Base-by-base conservation (phyloP, 306 rosid species). In the Malus sieversii region DNA sequence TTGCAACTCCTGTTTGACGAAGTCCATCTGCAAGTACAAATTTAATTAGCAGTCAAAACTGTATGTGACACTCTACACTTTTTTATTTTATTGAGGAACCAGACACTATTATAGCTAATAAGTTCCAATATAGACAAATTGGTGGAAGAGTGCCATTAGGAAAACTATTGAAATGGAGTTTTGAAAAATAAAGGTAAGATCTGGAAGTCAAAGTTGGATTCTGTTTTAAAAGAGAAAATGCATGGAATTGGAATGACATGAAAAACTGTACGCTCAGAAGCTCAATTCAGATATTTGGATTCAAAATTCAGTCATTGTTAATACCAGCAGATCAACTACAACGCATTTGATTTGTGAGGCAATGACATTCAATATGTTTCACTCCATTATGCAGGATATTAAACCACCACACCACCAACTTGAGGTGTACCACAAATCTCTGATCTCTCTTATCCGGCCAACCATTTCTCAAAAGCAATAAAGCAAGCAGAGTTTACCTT, bases 1-100 rank as follows among this genome's bases (percentile, higher is more conserved):
- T 64, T 78, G 88, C 79, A 90, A 79, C 63, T 95, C 96, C 79
- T 92, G 90, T 75, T 76, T 79, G 82, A 95, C 90, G 88, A 92
- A 89, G 65, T 85, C 87, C 75, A 87, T 73, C 97, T 92, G 85
- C 82, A 82, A 81, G 76, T 58, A 80, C 4, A 15, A 18, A 45
- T 44, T 25, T 19, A 80, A 68, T 10, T 62, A 68, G 16, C 51
- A 42, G 65, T 80, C 57, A 81, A 27, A 44, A 42, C 20, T 11
- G 44, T 18, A 68, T 61, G 68, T 22, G 32, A 22, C 8, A 13
- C 48, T 35, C 68, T n/a, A 30, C 23, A 30, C 4, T 0, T 15
- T 27, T 62, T 62, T 14, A 4, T 16, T 27, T 61, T 14, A 12
- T 19, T 13, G 35, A 29, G 42, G 42, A 38, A 38, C 42, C 42